These are phyloP conservation scores for Penicillium malachiteum DNA, from an alignment of 495 filamentous ascomycete species.

Conservation along the genomic window DNA sequence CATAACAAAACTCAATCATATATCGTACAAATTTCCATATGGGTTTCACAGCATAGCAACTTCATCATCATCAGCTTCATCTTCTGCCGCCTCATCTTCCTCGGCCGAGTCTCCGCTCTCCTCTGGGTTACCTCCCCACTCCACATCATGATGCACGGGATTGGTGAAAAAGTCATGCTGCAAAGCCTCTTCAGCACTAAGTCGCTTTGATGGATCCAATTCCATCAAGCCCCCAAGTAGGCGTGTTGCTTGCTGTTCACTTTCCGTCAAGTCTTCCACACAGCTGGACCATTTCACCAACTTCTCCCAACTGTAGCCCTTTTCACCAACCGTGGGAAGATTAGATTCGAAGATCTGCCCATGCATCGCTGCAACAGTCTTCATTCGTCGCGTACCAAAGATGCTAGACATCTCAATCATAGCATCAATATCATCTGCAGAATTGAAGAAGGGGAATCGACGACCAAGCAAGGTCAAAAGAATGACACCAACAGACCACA, in stretches of 20 bases:
- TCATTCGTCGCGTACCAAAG: conserved; percentile 85
- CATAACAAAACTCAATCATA: conserved; percentile 8
- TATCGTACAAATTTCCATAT: conserved; percentile 25
- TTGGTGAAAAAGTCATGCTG: conserved; percentile 64
- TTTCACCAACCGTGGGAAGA: conserved; percentile 82
- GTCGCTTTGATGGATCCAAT: conserved; percentile 54
- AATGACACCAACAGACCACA: conserved; percentile 96
- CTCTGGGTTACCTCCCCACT: conserved; percentile 46
- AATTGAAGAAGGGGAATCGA: conserved; percentile 98
- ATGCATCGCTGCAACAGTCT: conserved; percentile 74
- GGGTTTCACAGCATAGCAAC: conserved; percentile 42
- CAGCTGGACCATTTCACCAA: conserved; percentile 87
- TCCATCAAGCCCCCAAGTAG: conserved; percentile 67
- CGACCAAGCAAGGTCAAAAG: conserved; percentile 84
- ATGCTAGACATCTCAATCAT: conserved; percentile 96
- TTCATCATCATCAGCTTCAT: conserved; percentile 48
- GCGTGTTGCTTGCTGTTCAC: conserved; percentile 47
- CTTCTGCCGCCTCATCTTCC: conserved; percentile 35
- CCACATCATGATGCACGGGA: conserved; percentile 45
- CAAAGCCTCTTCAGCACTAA: conserved; percentile 59
- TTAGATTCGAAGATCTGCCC: conserved; percentile 86
- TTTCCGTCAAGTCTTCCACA: conserved; percentile 47
- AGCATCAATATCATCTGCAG: conserved; percentile 91
- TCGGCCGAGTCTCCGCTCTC: conserved; percentile 42
- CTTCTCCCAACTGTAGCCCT: conserved; percentile 84